Evolutionary conservation across 768 basidiomycete genomes (phyloP).

Genomic region (Porpolomopsis calyptriformis): DNA sequence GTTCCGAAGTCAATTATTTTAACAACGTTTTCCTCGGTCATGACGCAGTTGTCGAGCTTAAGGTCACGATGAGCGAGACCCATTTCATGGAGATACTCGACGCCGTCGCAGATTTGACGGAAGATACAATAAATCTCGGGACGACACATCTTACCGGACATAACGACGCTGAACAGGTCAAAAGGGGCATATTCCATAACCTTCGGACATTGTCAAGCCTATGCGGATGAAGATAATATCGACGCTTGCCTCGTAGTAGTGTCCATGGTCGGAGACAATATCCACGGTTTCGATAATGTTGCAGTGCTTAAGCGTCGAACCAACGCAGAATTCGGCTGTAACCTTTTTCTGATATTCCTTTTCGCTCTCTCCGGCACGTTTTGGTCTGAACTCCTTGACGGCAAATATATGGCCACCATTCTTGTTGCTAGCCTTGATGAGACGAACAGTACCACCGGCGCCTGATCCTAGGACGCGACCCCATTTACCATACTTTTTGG

Average conservation of each 20-base stretch:
- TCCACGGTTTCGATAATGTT: slow-evolving; percentile 98
- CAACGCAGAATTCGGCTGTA: slow-evolving; percentile 97
- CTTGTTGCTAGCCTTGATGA: slow-evolving; percentile 82
- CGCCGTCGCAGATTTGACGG: slow-evolving; percentile 95
- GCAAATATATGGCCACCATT: slow-evolving; percentile 81
- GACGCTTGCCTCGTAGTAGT: slow-evolving; percentile 91
- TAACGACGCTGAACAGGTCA: slow-evolving; percentile 98
- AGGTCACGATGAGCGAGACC: slow-evolving; percentile 97
- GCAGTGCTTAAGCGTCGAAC: slow-evolving; percentile 83
- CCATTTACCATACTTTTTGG: slow-evolving; percentile 99
- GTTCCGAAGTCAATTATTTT: slow-evolving; percentile 99
- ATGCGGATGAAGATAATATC: slow-evolving; percentile 9
- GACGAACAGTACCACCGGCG: slow-evolving; percentile 95
- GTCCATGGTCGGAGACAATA: slow-evolving; percentile 94
- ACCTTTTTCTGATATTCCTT: slow-evolving; percentile 99
- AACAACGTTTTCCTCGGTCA: slow-evolving; percentile 90
- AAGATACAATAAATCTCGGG: slow-evolving; percentile 99
- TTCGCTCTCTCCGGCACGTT: slow-evolving; percentile 78
- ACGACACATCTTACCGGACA: slow-evolving; percentile 97
- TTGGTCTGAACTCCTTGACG: slow-evolving; percentile 94
- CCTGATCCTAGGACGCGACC: slow-evolving; percentile 90
- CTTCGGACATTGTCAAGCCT: slow-evolving; percentile 30
- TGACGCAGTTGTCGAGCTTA: slow-evolving; percentile 99
- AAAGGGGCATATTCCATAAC: slow-evolving; percentile 99
- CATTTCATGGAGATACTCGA: slow-evolving; percentile 95